Evolutionary conservation across 164 flowering plant genomes (phyloP).

Genomic region (Santalum album): DNA sequence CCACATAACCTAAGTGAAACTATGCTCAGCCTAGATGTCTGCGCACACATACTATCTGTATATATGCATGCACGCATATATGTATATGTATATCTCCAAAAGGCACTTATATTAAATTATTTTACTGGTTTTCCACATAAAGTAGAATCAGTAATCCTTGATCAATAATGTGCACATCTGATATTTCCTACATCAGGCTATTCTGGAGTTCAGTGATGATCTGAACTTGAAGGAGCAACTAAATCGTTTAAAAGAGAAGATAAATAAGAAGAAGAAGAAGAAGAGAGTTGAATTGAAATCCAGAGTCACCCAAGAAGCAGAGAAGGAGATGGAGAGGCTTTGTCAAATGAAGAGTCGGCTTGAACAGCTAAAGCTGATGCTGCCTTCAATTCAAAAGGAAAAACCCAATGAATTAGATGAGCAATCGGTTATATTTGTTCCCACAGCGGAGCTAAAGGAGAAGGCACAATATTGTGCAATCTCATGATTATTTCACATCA

Average conservation of each 20-base stretch:
- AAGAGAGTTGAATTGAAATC: conserved; percentile 12
- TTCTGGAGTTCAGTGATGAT: conserved; percentile 31
- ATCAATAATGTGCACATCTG: background rate
- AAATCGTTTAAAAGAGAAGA: conserved; percentile 24
- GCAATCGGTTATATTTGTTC: conserved; percentile 44
- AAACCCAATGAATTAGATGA: conserved; percentile 16
- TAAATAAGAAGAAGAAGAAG: conserved; percentile 19
- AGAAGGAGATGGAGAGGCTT: conserved; percentile 65
- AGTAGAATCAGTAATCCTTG: too few relatives aligned
- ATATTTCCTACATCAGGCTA: conserved; percentile 19
- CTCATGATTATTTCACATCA: too few relatives aligned
- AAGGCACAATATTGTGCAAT: conserved; percentile 42
- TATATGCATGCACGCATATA: too few relatives aligned
- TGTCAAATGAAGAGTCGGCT: conserved; percentile 38
- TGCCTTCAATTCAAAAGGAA: conserved; percentile 16
- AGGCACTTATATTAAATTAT: too few relatives aligned
- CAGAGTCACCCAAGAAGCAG: conserved; percentile 23
- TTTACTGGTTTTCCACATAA: too few relatives aligned
- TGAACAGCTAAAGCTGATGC: conserved; percentile 32
- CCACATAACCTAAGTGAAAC: too few relatives aligned
- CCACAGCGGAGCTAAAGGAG: conserved; percentile 66
- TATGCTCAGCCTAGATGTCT: too few relatives aligned
- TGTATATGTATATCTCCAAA: too few relatives aligned
- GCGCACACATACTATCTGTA: too few relatives aligned
- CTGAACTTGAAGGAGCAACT: conserved; percentile 39